Conservation (phyloP, 1,284 basidiomycete genomes). For the Pascua sp. region DNA sequence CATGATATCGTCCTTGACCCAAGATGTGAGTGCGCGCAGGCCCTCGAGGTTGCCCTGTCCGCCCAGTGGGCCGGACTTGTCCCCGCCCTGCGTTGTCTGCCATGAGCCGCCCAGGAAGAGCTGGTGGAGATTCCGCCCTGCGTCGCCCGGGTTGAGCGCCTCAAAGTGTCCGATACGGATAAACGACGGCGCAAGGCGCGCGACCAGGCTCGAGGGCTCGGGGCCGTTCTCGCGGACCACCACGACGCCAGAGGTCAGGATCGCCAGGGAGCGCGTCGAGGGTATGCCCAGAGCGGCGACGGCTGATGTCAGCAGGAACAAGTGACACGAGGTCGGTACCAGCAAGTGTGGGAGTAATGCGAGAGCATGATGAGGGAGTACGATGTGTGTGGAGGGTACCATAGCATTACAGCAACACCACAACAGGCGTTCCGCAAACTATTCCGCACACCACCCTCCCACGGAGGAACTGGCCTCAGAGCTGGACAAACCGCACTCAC, state of each 20-base stretch:
- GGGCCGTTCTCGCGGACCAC: slow-evolving; percentile 71
- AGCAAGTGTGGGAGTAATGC: too few species aligned
- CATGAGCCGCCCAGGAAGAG: slow-evolving; percentile 55
- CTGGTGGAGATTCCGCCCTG: slow-evolving; percentile 49
- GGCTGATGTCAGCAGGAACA: slow-evolving; percentile 53
- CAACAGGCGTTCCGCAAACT: too few species aligned
- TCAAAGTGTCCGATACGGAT: slow-evolving; percentile 90
- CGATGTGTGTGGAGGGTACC: not conserved
- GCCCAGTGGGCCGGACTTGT: slow-evolving; percentile 19
- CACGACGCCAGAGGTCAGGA: slow-evolving; percentile 67
- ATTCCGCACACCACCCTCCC: not conserved
- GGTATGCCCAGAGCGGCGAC: slow-evolving; percentile 84
- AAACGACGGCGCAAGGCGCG: slow-evolving; percentile 84
- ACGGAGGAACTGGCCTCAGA: too few species aligned
- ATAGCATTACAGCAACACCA: too few species aligned
- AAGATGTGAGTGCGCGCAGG: slow-evolving; percentile 68
- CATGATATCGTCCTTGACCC: slow-evolving; percentile 60
- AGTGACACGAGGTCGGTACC: not conserved
- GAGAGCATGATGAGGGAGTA: not conserved
- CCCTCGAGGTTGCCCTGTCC: slow-evolving; percentile 69
- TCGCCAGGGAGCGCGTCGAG: slow-evolving; percentile 79
- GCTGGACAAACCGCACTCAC: slow-evolving; percentile 46
- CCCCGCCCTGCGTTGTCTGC: slow-evolving; percentile 54
- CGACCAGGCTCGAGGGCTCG: slow-evolving; percentile 75
- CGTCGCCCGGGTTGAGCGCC: slow-evolving; percentile 68